A percentile compares a stretch with the other conserved stretches of the same genome.
These are phyloP conservation scores for Starmerella potacharoeniae DNA, from an alignment of 805 yeast species.

Conservation along the genomic window DNA sequence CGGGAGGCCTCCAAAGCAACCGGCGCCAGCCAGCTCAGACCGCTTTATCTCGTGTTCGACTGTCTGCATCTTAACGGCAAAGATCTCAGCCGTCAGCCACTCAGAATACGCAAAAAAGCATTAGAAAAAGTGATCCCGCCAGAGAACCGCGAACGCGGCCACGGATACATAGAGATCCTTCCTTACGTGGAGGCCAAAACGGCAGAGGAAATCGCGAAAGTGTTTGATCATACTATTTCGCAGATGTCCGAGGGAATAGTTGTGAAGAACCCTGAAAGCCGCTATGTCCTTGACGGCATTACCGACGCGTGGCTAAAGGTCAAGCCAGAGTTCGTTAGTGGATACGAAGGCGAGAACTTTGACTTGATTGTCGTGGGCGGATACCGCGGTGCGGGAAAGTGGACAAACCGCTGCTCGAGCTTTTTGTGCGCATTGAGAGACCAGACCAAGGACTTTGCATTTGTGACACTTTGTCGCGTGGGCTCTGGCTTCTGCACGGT, in stretches of 20 bases:
- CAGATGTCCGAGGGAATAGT: conserved; percentile 70
- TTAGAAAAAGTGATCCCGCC: conserved; percentile 39
- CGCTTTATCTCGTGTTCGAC: conserved; percentile 51
- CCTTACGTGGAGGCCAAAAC: conserved; percentile 33
- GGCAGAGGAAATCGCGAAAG: conserved; percentile 43
- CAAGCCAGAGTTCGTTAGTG: conserved; percentile 77
- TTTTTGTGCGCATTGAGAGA: conserved; percentile 62
- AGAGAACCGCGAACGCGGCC: not conserved
- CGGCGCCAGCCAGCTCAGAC: conserved; percentile 15
- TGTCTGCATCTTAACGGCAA: conserved; percentile 56
- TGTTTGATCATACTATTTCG: conserved; percentile 48
- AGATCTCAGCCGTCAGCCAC: conserved; percentile 43
- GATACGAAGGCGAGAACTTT: conserved; percentile 71
- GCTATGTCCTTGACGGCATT: conserved; percentile 51
- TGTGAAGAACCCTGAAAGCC: conserved; percentile 49
- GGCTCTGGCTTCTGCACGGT: conserved; percentile 71
- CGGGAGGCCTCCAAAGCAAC: conserved; percentile 33
- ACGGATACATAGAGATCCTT: conserved; percentile 21
- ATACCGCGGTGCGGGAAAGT: conserved; percentile 52
- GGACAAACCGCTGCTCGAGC: conserved; percentile 34
- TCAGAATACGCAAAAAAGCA: conserved; percentile 45
- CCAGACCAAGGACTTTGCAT: conserved; percentile 32
- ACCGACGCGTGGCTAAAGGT: conserved; percentile 71
- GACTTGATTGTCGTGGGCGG: conserved; percentile 75
- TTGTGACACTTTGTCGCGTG: conserved; percentile 60